Conservation (phyloP, 768 basidiomycete species). For the Hortiboletus flavorubellus region DNA sequence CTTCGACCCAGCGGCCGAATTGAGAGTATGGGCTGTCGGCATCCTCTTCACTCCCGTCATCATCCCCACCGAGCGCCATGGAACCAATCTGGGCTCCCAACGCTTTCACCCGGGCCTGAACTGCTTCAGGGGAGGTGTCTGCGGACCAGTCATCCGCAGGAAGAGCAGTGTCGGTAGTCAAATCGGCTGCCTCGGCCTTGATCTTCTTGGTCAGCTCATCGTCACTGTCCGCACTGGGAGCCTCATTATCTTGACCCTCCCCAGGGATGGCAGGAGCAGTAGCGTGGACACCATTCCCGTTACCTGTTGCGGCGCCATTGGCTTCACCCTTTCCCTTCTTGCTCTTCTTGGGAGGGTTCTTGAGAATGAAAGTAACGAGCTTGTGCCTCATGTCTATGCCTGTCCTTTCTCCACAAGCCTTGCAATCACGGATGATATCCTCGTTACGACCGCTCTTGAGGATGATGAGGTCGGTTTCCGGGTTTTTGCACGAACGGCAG, state of each 20-base stretch:
- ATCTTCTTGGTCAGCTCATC: slow-evolving; percentile 89
- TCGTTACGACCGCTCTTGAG: slow-evolving; percentile 79
- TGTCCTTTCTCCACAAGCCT: slow-evolving; percentile 94
- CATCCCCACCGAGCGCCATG: slow-evolving; percentile 56
- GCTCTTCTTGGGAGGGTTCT: slow-evolving; percentile 89
- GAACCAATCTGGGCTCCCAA: slow-evolving; percentile 59
- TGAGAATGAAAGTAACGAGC: slow-evolving; percentile 92
- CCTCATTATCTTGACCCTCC: slow-evolving; percentile 41
- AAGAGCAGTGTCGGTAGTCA: slow-evolving; percentile 59
- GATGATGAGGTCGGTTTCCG: slow-evolving; percentile 94
- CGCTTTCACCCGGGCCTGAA: slow-evolving; percentile 75
- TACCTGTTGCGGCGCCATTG: slow-evolving; percentile 50
- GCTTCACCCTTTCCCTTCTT: slow-evolving; percentile 51
- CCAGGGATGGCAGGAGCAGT: slow-evolving; percentile 37
- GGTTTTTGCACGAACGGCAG: slow-evolving; percentile 97
- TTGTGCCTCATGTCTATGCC: slow-evolving; percentile 96
- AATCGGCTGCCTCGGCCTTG: slow-evolving; percentile 81
- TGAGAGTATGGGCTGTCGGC: slow-evolving; percentile 80
- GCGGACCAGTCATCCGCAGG: slow-evolving; percentile 83
- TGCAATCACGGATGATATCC: slow-evolving; percentile 93
- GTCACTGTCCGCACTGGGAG: slow-evolving; percentile 66
- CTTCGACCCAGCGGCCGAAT: slow-evolving; percentile 83
- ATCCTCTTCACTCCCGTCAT: slow-evolving; percentile 88
- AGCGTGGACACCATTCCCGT: slow-evolving; percentile 43
- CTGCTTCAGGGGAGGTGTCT: slow-evolving; percentile 88